Evolutionary conservation across 345 rosid species (phyloP).

Genomic region (Eucalyptus cloeziana): DNA sequence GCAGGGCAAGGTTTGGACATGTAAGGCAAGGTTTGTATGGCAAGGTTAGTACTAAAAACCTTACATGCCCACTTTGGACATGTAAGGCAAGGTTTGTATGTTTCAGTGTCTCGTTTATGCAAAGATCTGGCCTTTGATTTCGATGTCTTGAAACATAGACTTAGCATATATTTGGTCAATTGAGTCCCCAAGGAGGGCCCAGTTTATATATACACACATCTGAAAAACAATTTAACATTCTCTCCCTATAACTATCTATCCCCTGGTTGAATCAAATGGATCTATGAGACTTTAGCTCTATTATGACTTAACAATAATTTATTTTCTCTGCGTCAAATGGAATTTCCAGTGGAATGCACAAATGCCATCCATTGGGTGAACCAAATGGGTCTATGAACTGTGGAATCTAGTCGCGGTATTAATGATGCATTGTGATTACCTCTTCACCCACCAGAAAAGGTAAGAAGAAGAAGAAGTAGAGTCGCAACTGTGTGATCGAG

Average conservation of each 20-base stretch:
- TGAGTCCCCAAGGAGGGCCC: no score
- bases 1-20: no score
- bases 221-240: not conserved
- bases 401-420: not conserved
- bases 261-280: not conserved
- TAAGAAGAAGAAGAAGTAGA: no score
- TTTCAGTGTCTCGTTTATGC: not conserved
- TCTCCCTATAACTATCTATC: not conserved
- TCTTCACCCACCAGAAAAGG: not conserved
- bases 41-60: no score
- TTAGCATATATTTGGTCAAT: no score
- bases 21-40: no score
- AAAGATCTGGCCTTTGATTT: not conserved
- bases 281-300: not conserved
- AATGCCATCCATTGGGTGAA: not conserved
- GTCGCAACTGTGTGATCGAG: no score
- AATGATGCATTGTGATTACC: not conserved
- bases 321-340: no score
- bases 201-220: not conserved
- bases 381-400: no score
- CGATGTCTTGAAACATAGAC: not conserved
- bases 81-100: rapidly evolving
- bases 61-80: not conserved
- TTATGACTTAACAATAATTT: not conserved
- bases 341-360: not conserved